Evolutionary conservation across 2,329 filamentous ascomycete genomes (phyloP).

Genomic region (Sporothrix variecibatus): DNA sequence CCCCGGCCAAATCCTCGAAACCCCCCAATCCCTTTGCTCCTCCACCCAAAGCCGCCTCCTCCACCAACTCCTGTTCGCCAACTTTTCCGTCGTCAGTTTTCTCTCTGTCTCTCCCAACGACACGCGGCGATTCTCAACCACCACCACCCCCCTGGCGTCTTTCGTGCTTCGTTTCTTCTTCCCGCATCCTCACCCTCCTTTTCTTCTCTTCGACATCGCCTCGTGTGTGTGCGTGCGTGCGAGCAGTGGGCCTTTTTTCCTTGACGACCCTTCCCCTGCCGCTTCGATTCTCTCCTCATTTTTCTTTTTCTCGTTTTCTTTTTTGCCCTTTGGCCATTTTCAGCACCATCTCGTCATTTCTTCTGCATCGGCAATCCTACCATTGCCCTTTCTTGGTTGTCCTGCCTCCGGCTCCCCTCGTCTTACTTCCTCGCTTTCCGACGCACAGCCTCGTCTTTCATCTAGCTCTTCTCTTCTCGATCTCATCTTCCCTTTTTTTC

Average conservation of each 20-base stretch:
- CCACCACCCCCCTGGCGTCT: slow-evolving; percentile 13
- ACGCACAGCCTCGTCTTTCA: background rate
- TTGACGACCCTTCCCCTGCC: background rate
- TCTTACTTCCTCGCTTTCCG: background rate
- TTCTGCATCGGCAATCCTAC: background rate
- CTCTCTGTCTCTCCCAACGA: slow-evolving; percentile 16
- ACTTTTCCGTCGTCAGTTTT: slow-evolving; percentile 15
- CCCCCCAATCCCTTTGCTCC: slow-evolving; percentile 20
- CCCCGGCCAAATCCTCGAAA: slow-evolving; percentile 12
- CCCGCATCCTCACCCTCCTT: background rate
- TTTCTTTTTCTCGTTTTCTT: background rate
- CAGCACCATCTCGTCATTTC: background rate
- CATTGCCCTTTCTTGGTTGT: background rate
- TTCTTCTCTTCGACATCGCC: background rate
- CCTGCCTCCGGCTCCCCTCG: background rate
- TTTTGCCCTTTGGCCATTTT: background rate
- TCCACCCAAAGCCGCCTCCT: slow-evolving; percentile 14
- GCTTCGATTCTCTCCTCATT: background rate
- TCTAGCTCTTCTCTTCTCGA: background rate
- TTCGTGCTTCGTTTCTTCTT: background rate
- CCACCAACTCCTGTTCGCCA: slow-evolving; percentile 19
- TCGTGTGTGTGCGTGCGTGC: slow-evolving; percentile 6
- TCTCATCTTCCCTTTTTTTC: background rate
- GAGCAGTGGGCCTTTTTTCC: slow-evolving; percentile 4
- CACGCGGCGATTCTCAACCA: slow-evolving; percentile 14